Percentiles rank a stretch among this genome's conserved stretches.
These are phyloP conservation scores for Nelumbo lutea DNA, from an alignment of 164 flowering plant species.

Conservation along the genomic window DNA sequence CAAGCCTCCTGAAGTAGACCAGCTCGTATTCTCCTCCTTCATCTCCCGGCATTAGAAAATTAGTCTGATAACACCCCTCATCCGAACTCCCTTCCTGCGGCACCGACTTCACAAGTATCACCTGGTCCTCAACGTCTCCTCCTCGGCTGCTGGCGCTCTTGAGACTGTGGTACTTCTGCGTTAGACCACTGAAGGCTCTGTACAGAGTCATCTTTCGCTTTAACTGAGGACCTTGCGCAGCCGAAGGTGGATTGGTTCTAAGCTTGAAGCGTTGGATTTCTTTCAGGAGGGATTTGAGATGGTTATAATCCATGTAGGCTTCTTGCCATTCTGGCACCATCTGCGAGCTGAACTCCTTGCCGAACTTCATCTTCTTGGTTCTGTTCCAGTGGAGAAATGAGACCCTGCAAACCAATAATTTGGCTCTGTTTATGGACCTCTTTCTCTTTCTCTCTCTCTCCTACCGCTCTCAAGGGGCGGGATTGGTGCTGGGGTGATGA, in stretches of 20 bases:
- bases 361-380: conserved; percentile 32
- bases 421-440: neutral
- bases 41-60: conserved; percentile 14
- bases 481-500: no score
- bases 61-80: neutral
- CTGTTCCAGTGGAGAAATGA: no score
- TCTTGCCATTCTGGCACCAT: conserved; percentile 29
- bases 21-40: conserved; percentile 28
- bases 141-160: neutral
- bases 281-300: conserved; percentile 26
- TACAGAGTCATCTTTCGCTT: conserved; percentile 4
- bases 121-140: conserved; percentile 18
- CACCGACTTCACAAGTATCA: conserved; percentile 13
- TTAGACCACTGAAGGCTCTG: conserved; percentile 13
- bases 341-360: conserved; percentile 31
- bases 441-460: no score
- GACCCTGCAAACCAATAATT: no score
- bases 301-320: conserved; percentile 30
- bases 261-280: conserved; percentile 19
- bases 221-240: neutral
- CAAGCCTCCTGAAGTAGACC: conserved; percentile 8
- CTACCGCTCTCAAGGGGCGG: no score
- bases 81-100: neutral
- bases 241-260: conserved; percentile 2
- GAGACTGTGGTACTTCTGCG: neutral